A percentile compares a stretch with the other conserved stretches of the same genome.
These are phyloP conservation scores for Aspergillus sp. DNA, from an alignment of 2,329 filamentous ascomycete genomes.

Conservation along the genomic window DNA sequence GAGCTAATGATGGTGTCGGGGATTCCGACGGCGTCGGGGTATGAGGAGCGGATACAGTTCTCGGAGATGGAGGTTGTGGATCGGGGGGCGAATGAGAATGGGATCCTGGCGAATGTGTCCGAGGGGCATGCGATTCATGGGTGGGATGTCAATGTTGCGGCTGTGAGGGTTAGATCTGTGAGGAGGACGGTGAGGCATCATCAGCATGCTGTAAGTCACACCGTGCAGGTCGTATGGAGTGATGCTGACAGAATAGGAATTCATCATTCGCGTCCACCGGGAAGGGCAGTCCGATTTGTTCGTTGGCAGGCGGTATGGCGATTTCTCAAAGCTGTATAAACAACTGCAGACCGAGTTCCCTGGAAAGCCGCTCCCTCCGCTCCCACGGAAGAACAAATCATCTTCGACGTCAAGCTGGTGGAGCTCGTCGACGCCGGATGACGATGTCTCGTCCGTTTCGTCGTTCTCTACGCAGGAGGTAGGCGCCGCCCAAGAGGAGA, in stretches of 20 bases:
- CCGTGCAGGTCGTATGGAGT: too few relatives aligned
- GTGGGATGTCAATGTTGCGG: constrained; percentile 95
- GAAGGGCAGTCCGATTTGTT: constrained; percentile 69
- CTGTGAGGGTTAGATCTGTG: constrained; percentile 69
- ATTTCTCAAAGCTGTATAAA: constrained; percentile 76
- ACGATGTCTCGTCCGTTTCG: constrained; percentile 73
- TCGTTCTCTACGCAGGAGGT: constrained; percentile 65
- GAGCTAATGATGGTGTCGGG: constrained; percentile 99
- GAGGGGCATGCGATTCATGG: constrained; percentile 90
- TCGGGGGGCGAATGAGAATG: constrained; percentile 82
- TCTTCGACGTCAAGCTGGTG: constrained; percentile 57
- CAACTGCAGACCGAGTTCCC: constrained; percentile 76
- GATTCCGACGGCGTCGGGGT: constrained; percentile 88
- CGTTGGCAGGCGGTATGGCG: constrained; percentile 78
- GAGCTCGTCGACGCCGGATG: constrained; percentile 47
- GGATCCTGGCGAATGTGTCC: constrained; percentile 76
- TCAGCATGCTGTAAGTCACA: constrained; percentile 68
- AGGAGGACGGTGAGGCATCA: constrained; percentile 86
- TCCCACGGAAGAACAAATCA: constrained; percentile 83
- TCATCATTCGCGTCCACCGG: constrained; percentile 77
- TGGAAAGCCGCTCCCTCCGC: constrained; percentile 76
- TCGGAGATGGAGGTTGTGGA: constrained; percentile 96
- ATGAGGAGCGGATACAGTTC: constrained; percentile 94
- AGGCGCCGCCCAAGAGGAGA: constrained; percentile 34
- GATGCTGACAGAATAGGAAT: constrained; percentile 56